Conservation (phyloP, 2,329 filamentous ascomycete species). For the Pseudogymnoascus sp. region DNA sequence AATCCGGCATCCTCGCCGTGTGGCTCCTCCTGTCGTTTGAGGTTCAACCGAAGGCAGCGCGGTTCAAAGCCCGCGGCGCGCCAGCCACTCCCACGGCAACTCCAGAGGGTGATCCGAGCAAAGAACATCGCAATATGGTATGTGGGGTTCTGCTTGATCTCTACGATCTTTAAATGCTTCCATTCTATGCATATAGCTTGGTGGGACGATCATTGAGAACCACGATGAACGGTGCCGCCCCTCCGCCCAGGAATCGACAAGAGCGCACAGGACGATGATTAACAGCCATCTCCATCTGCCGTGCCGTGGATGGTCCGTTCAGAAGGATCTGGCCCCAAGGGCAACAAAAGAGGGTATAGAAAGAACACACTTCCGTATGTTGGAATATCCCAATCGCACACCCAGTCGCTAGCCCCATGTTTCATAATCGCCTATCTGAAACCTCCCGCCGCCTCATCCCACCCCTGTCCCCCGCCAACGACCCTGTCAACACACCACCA, state of each 20-base stretch:
- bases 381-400: neutral
- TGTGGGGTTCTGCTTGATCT: neutral
- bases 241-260: neutral
- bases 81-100: neutral
- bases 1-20: neutral
- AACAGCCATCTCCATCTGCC: neutral
- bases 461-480: neutral
- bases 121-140: neutral
- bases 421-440: conserved; percentile 1
- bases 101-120: neutral
- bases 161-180: neutral
- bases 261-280: neutral
- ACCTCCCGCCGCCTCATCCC: neutral
- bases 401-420: neutral
- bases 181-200: conserved; percentile 6
- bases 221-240: neutral
- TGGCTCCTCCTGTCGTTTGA: conserved; percentile 5
- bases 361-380: neutral
- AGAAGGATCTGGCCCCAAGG: neutral
- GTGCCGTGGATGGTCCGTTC: neutral
- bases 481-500: neutral
- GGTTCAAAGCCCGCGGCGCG: neutral
- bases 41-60: neutral
- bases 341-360: neutral
- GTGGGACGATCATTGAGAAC: neutral